Evolutionary conservation across 352 stramenopile species (phyloP), one percentile per base, ranked within the genome.

Genomic region (Phytopythium mirpurense): DNA sequence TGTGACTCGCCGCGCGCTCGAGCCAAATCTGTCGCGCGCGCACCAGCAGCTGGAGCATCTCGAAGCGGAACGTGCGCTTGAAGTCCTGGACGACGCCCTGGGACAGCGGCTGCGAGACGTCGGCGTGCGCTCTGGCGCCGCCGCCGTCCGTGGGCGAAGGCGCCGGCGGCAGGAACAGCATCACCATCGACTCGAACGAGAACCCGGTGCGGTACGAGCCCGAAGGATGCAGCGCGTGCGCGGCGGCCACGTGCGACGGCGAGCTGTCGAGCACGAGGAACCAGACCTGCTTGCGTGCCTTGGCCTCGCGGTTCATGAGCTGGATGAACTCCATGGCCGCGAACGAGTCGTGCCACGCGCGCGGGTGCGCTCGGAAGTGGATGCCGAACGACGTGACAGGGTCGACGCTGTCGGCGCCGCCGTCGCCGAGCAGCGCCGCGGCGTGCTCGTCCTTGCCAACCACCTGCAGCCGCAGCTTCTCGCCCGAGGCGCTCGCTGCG

Each of bases 201-300:
- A 83, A 91, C 16, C 78, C 76, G 54, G 65, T 65, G 18, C 73
- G 72, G 60, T 80, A 74, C 35, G 76, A 85, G 9, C 78, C 80
- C 1, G 60, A 65, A 1, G 78, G 76, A 43, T 88, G 75, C 18
- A 88, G 59, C 26, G 78, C 57, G 29, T 85, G 72, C 15, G 75
- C 78, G 11, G 82, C 78, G 35, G 78, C 74, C 47, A 87, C 60
- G 48, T 91, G 80, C 7, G 74, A 77, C 21, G 78, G 70, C 29
- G 69, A 88, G 21, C 68, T 78, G 43, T 89, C 72, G 53, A 91
- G 63, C 18, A 91, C 62, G 15, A 91, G 59, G 38, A 74, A 89
- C 80, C 80, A 91, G 0, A 82, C 62, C 43, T 91, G 69, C 23
- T 83, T 79, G 24, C 78, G 67, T 5, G 56, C 54, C 35, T 67